Evolutionary conservation across 192 early-diverging fungal species (phyloP), one percentile per base, ranked within the genome.

Genomic region (Linnemannia elongata): DNA sequence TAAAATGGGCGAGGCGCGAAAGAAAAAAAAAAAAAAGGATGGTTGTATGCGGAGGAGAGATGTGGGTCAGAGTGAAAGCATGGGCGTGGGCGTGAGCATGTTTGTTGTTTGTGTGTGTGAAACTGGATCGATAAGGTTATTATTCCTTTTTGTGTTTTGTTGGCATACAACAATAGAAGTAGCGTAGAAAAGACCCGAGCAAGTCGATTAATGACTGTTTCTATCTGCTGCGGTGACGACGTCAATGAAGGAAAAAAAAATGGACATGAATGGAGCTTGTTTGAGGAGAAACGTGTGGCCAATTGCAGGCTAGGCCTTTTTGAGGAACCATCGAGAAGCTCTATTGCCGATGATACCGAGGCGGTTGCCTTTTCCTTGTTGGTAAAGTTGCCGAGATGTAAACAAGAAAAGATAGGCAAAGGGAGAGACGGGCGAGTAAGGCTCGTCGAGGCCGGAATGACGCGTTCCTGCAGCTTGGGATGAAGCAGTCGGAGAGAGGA

Each of bases 141-240:
- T 52, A 52, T 52, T 52, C 49, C 49, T 52, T 18, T 3, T 17
- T 52, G 22, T 52, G 49, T 52, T 5, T 39, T 52, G 49, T 52
- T 52, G 20, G 49, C 18, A 52, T 52, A 52, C 49, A 52, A 22
- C 49, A 52, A 18, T 9, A 13, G 9, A 45, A 7, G 44, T 12
- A 45, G 44, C 12, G 49, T 52, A 52, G 20, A 17, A 52, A 49
- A 49, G 15, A 49, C 17, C 45, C 45, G 45, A 47, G 45, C 45
- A 47, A 49, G 47, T 49, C 49, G 20, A 52, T 52, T 52, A 45
- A 52, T 52, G 49, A 52, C 49, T 52, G 49, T 52, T 20, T 52
- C 5, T 52, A 52, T 52, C 49, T 66, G 60, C 60, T 66, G 60
- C 60, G 60, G 55, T 60, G 55, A 60, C 55, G 55, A 27, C 49